Evolutionary conservation across 139 green algal species (phyloP).

Genomic region (Coelastrella sp.): DNA sequence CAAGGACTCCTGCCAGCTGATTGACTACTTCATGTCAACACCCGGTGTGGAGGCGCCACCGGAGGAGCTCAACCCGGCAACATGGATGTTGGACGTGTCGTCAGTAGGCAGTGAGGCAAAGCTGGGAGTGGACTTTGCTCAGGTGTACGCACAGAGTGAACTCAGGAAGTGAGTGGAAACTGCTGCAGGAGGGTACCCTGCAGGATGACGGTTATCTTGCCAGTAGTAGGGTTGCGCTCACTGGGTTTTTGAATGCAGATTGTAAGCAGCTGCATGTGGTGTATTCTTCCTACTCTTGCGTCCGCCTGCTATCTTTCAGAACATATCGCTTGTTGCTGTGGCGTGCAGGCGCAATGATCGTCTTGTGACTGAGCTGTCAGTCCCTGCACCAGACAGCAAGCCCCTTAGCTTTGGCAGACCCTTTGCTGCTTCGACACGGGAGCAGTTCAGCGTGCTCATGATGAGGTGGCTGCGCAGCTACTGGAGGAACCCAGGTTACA

Average conservation of each 20-base stretch:
- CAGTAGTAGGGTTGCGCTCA: too few relatives aligned
- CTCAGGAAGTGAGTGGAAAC: background rate
- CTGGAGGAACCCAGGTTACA: conserved; percentile 50
- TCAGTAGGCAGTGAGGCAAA: conserved; percentile 6
- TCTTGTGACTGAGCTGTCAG: conserved; percentile 10
- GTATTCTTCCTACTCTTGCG: too few relatives aligned
- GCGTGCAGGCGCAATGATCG: background rate
- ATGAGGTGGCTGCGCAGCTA: conserved; percentile 22
- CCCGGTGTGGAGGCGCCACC: background rate
- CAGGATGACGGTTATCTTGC: too few relatives aligned
- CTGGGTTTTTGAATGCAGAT: too few relatives aligned
- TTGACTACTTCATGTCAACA: too few relatives aligned
- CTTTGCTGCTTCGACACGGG: conserved; percentile 3
- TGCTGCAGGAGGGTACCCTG: too few relatives aligned
- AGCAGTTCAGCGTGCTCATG: conserved; percentile 42
- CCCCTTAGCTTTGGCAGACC: conserved; percentile 28
- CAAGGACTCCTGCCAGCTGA: too few relatives aligned
- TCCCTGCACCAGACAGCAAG: conserved; percentile 4
- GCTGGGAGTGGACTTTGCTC: conserved; percentile 13
- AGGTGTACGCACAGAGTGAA: conserved; percentile 25
- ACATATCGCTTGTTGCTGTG: too few relatives aligned
- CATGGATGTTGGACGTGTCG: conserved; percentile 84
- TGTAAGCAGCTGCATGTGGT: too few relatives aligned
- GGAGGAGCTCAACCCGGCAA: conserved; percentile 78
- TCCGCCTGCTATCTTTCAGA: too few relatives aligned